phyloP scores from a whole-genome alignment of 352 stramenopile genomes.

The Pythium scleroteichum region DNA sequence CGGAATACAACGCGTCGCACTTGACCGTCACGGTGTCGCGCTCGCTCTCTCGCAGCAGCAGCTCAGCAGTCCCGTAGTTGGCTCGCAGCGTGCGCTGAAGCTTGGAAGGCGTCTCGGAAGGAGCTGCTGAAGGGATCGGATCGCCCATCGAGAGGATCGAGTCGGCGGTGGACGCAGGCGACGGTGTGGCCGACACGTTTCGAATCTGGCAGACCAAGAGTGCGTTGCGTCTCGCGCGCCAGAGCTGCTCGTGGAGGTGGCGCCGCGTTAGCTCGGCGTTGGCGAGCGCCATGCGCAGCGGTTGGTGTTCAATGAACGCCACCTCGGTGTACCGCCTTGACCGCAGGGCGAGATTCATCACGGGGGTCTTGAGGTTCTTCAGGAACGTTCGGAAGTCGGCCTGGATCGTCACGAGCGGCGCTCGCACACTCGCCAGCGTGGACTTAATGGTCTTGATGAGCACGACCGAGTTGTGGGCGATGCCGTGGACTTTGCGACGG shows the following conservation, averaged over 20 bases:
- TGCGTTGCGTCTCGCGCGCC: conserved; percentile 52
- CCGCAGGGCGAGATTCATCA: conserved; percentile 49
- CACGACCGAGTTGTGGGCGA: conserved; percentile 46
- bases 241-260: conserved; percentile 77
- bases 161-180: conserved; percentile 7
- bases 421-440: conserved; percentile 44
- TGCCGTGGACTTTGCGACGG: conserved; percentile 46
- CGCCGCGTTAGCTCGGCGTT: conserved; percentile 45
- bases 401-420: conserved; percentile 56
- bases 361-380: conserved; percentile 45
- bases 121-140: not conserved
- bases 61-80: conserved; percentile 59
- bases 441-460: conserved; percentile 38
- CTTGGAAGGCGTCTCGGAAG: not conserved
- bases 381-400: conserved; percentile 53
- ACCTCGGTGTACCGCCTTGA: conserved; percentile 48
- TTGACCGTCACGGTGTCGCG: conserved; percentile 43
- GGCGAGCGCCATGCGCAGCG: conserved; percentile 44
- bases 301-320: conserved; percentile 54
- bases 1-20: conserved; percentile 65
- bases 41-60: conserved; percentile 44
- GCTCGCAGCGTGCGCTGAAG: conserved; percentile 38
- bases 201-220: conserved; percentile 68
- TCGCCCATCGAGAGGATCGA: conserved; percentile 11
- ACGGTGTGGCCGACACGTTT: conserved; percentile 18